phyloP scores from a whole-genome alignment of 2,329 filamentous ascomycete genomes.

The Zymoseptoria pseudotritici region DNA sequence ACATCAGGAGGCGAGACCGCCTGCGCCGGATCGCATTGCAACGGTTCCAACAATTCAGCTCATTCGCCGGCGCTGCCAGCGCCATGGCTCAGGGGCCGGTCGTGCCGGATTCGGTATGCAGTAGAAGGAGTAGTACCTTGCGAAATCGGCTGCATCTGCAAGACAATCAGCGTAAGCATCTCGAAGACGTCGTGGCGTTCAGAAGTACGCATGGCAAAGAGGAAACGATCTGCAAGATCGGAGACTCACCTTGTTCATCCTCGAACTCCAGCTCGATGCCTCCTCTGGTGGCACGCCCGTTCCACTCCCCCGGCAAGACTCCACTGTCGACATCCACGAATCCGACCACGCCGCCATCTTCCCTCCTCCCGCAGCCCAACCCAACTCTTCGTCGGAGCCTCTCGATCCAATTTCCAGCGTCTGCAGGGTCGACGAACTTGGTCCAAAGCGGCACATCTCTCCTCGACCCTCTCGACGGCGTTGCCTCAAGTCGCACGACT shows the following conservation, averaged over 20 bases:
- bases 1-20: neutral
- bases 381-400: neutral
- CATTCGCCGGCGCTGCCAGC: neutral
- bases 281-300: neutral
- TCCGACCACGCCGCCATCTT: neutral
- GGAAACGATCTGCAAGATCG: neutral
- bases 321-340: neutral
- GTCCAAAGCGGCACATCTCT: slow-evolving; percentile 55
- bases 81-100: neutral
- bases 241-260: neutral
- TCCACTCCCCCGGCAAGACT: neutral
- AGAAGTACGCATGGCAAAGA: neutral
- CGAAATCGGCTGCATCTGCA: neutral
- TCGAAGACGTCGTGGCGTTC: neutral
- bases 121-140: neutral
- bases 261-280: neutral
- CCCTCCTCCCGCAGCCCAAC: neutral
- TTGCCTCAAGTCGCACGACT: slow-evolving; percentile 51
- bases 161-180: neutral
- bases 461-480: slow-evolving; percentile 45
- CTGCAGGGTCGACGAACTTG: slow-evolving; percentile 38
- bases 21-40: neutral
- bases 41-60: neutral
- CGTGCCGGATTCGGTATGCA: neutral
- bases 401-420: neutral